Evolutionary conservation across 192 early-diverging fungal species (phyloP), one percentile per base, ranked within the genome.

Genomic region (Rhizophlyctis rosea): DNA sequence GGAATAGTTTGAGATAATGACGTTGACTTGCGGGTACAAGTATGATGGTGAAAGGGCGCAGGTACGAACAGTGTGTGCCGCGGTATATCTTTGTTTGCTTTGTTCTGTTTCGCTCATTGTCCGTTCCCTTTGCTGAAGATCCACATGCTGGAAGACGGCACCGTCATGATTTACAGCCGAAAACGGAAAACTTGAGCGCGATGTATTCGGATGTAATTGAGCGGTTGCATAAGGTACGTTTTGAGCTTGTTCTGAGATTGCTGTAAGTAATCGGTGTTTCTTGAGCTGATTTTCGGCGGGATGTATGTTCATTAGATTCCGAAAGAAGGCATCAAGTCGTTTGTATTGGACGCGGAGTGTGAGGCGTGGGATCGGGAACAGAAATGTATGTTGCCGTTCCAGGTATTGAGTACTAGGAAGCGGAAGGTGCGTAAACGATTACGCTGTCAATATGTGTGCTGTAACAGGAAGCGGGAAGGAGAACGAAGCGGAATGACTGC

Each of bases 301-400:
- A 25, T 28, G 3, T 28, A 2, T 64, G 51, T 2, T 48, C 25
- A 33, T 4, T 32, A 86, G 84, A 72, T 82, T 49, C 59, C 78
- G 24, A 87, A 86, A 35, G 29, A 73, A 2, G 68, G 69, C 30
- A 91, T 88, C 23, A 88, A 61, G 11, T 91, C 89, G 9, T 99
- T 98, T 82, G 93, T 99, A 13, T 76, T 99, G 28, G 98, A 99
- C 70, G 95, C 94, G 70, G 98, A 99, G 71, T 94, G 92, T n/a
- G 98, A 98, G 4, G 98, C 96, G 24, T 99, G 96, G 96, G 98
- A 99, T 67, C 65, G 70, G 23, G 84, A 81, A 52, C 87, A 89
- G 39, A 78, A 91, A 47, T 88, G 84, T 56, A 95, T 99, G 57
- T 76, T 95, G 39, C 96, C 98, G 28, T 99, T 99, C 77, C 98